phyloP scores from a whole-genome alignment of 2,329 filamentous ascomycete species.

The Cadophora luteo-olivacea region DNA sequence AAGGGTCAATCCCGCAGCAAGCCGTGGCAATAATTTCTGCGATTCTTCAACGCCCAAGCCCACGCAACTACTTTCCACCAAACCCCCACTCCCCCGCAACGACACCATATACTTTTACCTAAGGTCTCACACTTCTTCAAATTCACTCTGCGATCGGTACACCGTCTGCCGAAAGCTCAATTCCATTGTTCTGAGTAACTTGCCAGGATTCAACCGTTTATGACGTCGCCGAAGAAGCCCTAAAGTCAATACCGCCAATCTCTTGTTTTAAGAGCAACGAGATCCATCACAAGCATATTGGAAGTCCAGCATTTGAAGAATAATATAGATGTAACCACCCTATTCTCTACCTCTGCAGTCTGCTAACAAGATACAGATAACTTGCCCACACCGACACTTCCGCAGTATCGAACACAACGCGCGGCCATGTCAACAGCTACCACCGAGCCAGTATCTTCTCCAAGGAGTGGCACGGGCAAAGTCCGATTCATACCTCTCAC shows the following conservation, averaged over 20 bases:
- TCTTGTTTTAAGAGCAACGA: not conserved
- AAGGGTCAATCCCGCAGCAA: not conserved
- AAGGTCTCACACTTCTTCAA: not conserved
- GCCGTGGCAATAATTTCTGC: constrained; percentile 10
- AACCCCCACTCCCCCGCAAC: constrained; percentile 7
- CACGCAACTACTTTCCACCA: constrained; percentile 4
- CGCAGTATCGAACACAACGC: constrained; percentile 8
- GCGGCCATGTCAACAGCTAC: constrained; percentile 25
- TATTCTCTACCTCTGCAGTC: not conserved
- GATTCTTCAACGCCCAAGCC: not conserved
- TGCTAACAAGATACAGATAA: constrained; percentile 7
- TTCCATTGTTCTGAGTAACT: not conserved
- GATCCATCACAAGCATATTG: not conserved
- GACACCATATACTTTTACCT: not conserved
- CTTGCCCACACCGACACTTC: constrained; percentile 6
- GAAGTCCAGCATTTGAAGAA: not conserved
- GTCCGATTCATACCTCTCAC: constrained; percentile 73
- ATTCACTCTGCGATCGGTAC: not conserved
- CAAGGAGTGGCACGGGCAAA: constrained; percentile 37
- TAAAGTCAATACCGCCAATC: not conserved
- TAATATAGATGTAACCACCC: not conserved
- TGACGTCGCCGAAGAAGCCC: constrained; percentile 15
- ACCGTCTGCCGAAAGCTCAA: not conserved
- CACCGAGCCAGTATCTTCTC: not conserved
- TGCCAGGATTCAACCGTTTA: constrained; percentile 7